These are phyloP conservation scores for Fusarium lateritium DNA, from an alignment of 2,329 filamentous ascomycete genomes.

Conservation along the genomic window DNA sequence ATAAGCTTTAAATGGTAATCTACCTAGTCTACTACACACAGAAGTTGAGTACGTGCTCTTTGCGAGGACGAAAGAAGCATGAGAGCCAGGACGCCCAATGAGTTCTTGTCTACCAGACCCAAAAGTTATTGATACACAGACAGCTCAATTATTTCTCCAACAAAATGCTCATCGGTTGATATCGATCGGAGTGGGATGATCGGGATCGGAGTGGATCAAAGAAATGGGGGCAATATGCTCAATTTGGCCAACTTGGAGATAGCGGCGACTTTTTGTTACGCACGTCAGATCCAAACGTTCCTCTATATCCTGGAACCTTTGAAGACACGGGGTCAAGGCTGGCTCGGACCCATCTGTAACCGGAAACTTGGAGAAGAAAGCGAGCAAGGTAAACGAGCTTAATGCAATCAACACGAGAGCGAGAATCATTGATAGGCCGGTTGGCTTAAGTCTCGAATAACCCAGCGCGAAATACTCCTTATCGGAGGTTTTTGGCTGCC, in stretches of 20 bases:
- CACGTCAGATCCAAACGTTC: neutral
- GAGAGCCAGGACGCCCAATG: no score
- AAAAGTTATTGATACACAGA: no score
- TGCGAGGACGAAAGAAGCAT: no score
- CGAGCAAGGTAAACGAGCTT: constrained; percentile 19
- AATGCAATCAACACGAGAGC: constrained; percentile 6
- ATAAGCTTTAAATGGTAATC: constrained; percentile 6
- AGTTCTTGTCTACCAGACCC: no score
- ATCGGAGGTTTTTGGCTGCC: constrained; percentile 22
- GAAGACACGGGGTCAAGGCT: neutral
- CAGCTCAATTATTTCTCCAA: no score
- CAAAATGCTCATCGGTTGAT: no score
- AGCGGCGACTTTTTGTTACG: constrained; percentile 9
- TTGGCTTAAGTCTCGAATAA: neutral
- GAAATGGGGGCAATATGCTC: neutral
- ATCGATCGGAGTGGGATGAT: neutral
- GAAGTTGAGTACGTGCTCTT: no score
- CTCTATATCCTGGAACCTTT: constrained; percentile 2
- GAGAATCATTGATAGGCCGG: neutral
- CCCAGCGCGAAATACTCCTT: constrained; percentile 8
- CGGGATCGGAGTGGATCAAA: neutral
- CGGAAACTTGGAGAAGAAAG: constrained; percentile 8
- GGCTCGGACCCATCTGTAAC: no score
- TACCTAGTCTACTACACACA: neutral
- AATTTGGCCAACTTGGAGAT: neutral